Evolutionary conservation across 1,284 basidiomycete genomes (phyloP), one percentile per base, ranked within the genome.

Genomic region (Cystobasidium sp.): DNA sequence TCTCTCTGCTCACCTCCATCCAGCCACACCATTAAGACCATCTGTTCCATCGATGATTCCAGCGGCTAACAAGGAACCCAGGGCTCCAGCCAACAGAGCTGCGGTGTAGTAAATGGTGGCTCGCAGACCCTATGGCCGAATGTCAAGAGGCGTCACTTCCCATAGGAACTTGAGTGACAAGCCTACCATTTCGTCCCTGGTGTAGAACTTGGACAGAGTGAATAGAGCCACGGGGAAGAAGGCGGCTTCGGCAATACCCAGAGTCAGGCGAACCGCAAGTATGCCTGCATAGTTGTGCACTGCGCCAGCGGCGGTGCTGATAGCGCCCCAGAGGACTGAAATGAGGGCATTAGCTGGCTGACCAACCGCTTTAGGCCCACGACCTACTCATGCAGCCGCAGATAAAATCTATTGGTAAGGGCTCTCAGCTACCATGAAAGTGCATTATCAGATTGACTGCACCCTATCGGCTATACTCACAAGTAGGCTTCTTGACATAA

Each of bases 151-250:
- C 46, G n/a, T 3, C n/a, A n/a, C 46, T 49, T 49, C n/a, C 14
- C n/a, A n/a, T n/a, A 49, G 12, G 46, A 12, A 6, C 46, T 12
- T n/a, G 12, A 3, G n/a, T 49, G 46, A 12, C 31, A 31, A 14
- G 46, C 46, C n/a, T 49, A 49, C 46, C 46, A 49, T 49, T 6
- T 49, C 46, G 12, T 49, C 37, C 43, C 81, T 78, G 1, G 79
- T 80, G 75, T 83, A 83, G 58, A 81, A 82, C 20, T 76, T 78
- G 5, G 81, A 81, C 12, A 84, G 68, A 49, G 83, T 71, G 55
- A 81, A 81, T 8, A 84, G 68, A 0, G 81, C 81, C 2, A 81
- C 82, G 8, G 80, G 80, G 71, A 77, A 79, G 78, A 79, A 80
- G 12, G 77, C 76, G 1, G 75, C 77, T 67, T 79, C 81, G 74